Base-by-base conservation (phyloP, 495 filamentous ascomycete species). In the Tuber melanosporum region DNA sequence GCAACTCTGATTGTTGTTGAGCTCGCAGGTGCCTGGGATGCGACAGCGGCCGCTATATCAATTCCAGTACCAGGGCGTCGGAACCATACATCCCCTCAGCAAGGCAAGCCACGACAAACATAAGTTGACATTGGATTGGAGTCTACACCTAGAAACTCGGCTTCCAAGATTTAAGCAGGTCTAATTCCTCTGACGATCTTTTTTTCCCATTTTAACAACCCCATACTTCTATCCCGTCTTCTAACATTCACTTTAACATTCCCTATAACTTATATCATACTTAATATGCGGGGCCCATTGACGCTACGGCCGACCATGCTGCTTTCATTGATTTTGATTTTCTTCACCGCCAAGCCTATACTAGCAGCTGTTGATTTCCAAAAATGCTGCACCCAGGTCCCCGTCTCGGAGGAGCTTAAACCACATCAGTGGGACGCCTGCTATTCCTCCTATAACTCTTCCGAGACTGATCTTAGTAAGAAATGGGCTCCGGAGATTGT, bases 371-470 rank as follows among this genome's bases (percentile, higher is more conserved):
- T 80, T 9, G 75, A 82, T 57, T 79, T 82, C 15, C 72, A 72
- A 70, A 73, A 69, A 45, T 82, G 81, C 62, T 82, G 81, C 47
- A 82, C 81, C 39, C 43, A 70, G n/a, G 81, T 80, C n/a, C 80
- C 80, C 2, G 81, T 82, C 12, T 66, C 80, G 5, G 44, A 70
- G 5, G 81, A 77, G 20, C 77, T 82, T 43, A 45, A 17, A n/a
- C 76, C 80, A 2, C 46, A 49, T 10, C 80, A 75, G 42, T 82
- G 81, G 81, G 77, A 76, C 39, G 81, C 81, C n/a, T 82, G 81
- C 42, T 46, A 82, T 20, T 49, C 81, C 3, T 26, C 42, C 8
- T 82, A 75, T 39, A 82, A 82, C 57, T 32, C 73, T 47, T 82
- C 80, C 15, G 81, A 82, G 47, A 82, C 74, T 15, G 80, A 82